phyloP scores from a whole-genome alignment of 31 red algal species.

The Endocladia muricata region DNA sequence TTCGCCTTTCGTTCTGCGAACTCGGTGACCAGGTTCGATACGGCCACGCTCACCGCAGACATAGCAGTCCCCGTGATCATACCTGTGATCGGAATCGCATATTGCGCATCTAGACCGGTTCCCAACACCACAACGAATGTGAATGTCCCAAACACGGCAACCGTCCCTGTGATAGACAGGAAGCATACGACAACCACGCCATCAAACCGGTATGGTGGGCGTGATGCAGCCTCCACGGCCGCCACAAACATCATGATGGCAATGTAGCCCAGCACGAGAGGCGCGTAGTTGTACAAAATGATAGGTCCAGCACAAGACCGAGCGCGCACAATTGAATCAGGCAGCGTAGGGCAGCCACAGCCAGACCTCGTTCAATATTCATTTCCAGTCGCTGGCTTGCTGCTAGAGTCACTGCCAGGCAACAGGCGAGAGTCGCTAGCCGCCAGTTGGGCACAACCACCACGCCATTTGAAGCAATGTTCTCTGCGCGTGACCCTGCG shows the following conservation, averaged over 20 bases:
- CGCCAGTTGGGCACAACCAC: constrained; percentile 29
- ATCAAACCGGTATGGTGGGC: constrained; percentile 49
- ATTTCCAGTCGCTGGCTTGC: constrained; percentile 27
- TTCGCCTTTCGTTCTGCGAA: constrained; percentile 56
- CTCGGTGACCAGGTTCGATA: constrained; percentile 47
- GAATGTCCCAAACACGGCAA: constrained; percentile 27
- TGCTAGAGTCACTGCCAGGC: constrained; percentile 23
- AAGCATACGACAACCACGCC: constrained; percentile 42
- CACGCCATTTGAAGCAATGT: constrained; percentile 27
- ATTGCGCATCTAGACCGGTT: constrained; percentile 58
- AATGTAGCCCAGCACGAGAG: constrained; percentile 51
- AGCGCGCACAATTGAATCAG: constrained; percentile 57
- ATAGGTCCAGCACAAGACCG: constrained; percentile 69
- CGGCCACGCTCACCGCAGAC: constrained; percentile 47
- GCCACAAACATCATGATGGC: constrained; percentile 56
- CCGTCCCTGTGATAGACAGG: constrained; percentile 37
- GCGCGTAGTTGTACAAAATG: constrained; percentile 34
- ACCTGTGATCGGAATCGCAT: constrained; percentile 70
- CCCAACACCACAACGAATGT: constrained; percentile 41
- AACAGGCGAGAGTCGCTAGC: constrained; percentile 20
- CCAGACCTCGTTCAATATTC: constrained; percentile 29
- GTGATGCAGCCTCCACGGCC: constrained; percentile 47
- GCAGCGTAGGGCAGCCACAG: constrained; percentile 53
- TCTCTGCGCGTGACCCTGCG: too few relatives aligned
- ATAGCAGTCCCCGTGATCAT: constrained; percentile 75